Evolutionary conservation across 139 green algal genomes (phyloP), one percentile per base, ranked within the genome.

Genomic region (Picochlorum costavermella): DNA sequence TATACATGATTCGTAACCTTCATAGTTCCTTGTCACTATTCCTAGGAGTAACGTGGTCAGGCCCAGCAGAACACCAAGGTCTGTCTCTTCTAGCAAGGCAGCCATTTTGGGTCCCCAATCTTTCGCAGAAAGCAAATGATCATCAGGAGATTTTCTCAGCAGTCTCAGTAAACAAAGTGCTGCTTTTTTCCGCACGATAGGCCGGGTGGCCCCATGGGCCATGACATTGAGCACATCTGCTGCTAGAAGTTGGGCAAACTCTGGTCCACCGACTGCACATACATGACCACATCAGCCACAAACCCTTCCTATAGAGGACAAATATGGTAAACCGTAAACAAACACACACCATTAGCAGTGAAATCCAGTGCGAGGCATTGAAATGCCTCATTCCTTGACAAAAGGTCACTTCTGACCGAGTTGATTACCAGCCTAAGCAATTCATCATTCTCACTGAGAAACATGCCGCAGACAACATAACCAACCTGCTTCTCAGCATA

Each of bases 401-500:
- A 87, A 30, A 99, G 77, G 74, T 99, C 94, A 59, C 90, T 90
- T 16, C 89, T 81, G 29, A 99, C 86, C 23, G 76, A 87, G 72
- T 98, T 99, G 77, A 99, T 98, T 44, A 95, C 81, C 17, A 99
- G 82, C 3, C 93, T 81, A 26, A 99, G 66, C 62, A 99, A 97
- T 69, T 98, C 90, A 69, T 97, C 84, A 59, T 89, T 89, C 89
- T 98, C 91, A 50, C 88, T 91, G 17, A 97, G 66, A 13, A 98
- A 83, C 0, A 96, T 75, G 0, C 81, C 84, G 50, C 88, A 94
- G 4, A 84, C 88, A 70, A 95, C 89, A 77, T 98, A 96, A 2
- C 92, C 90, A 12, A 98, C 94, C 73, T 99, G 94, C 55, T 99
- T 99, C 62, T 99, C 92, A n/a, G 86, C 84, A 75, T 96, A 96